phyloP scores from a whole-genome alignment of 177 flowering plant species.

The Vitis hybrid region DNA sequence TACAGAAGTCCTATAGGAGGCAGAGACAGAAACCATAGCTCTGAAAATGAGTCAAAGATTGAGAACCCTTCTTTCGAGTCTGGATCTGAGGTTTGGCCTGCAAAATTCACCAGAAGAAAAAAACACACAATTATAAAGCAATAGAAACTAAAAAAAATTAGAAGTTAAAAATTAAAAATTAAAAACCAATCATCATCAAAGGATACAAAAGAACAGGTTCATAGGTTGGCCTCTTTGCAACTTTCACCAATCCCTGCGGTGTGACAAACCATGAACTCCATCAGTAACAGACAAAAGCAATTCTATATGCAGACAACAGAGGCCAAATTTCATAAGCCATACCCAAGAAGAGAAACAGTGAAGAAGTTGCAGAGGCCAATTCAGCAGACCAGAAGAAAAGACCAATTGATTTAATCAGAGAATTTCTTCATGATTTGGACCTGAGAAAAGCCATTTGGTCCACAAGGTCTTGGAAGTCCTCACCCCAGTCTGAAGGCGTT shows the following conservation, averaged over 20 bases:
- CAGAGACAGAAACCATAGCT: background rate
- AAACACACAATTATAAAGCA: background rate
- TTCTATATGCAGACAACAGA: background rate
- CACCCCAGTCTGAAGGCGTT: constrained; percentile 30
- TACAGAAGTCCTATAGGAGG: no score
- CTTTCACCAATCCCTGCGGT: constrained; percentile 24
- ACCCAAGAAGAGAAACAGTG: constrained; percentile 9
- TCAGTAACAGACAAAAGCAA: background rate
- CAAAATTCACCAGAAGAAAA: background rate
- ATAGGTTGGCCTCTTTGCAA: constrained; percentile 24
- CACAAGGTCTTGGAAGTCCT: constrained; percentile 59
- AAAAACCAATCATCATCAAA: background rate
- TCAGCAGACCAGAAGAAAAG: background rate
- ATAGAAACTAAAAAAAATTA: background rate
- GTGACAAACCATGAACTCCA: constrained; percentile 1
- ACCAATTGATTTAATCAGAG: background rate
- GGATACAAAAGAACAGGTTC: constrained; percentile 21
- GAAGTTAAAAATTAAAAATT: background rate
- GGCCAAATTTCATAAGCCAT: background rate
- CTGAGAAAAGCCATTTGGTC: constrained; percentile 60
- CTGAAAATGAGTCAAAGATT: background rate
- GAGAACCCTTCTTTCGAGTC: background rate
- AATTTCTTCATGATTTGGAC: constrained; percentile 26
- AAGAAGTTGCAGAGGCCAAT: constrained; percentile 24
- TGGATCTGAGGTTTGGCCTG: constrained; percentile 7